Evolutionary conservation across 179 eudicot genomes (phyloP).

Genomic region (Heliamphora pulchella): DNA sequence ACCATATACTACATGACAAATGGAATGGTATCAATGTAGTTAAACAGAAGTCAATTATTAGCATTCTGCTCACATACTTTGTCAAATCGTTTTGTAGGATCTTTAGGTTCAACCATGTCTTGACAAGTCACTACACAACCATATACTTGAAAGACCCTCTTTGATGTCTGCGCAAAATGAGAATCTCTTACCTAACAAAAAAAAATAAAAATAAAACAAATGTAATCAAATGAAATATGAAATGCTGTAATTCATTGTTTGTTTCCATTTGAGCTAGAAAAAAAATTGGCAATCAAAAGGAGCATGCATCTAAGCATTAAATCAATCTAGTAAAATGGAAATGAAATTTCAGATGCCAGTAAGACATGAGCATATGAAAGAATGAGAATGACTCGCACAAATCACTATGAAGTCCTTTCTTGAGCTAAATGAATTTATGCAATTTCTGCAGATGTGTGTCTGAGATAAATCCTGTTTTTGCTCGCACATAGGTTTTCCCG

Average conservation of each 20-base stretch:
- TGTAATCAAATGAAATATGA: background rate
- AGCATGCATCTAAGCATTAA: background rate
- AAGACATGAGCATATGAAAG: background rate
- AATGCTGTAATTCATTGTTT: background rate
- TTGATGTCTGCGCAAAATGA: slow-evolving; percentile 33
- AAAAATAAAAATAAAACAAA: background rate
- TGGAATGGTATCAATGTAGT: background rate
- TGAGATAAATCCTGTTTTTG: background rate
- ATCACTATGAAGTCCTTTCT: background rate
- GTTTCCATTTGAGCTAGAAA: background rate
- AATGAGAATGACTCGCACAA: background rate
- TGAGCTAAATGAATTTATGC: background rate
- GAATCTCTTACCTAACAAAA: slow-evolving; percentile 39
- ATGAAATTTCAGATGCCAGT: slow-evolving; percentile 1
- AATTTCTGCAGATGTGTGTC: background rate
- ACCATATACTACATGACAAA: background rate
- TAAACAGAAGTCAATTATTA: background rate
- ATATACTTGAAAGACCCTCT: slow-evolving; percentile 77
- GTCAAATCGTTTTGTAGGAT: slow-evolving; percentile 46
- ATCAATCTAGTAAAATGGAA: slow-evolving; percentile 4
- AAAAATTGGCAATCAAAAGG: background rate
- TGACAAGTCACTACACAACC: slow-evolving; percentile 84
- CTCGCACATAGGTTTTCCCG: too few relatives aligned
- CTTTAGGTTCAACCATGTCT: slow-evolving; percentile 78
- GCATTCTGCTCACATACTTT: slow-evolving; percentile 41